Percentiles rank a stretch among this genome's conserved stretches.
phyloP scores from a whole-genome alignment of 495 filamentous ascomycete genomes.

The Tuber brumale region DNA sequence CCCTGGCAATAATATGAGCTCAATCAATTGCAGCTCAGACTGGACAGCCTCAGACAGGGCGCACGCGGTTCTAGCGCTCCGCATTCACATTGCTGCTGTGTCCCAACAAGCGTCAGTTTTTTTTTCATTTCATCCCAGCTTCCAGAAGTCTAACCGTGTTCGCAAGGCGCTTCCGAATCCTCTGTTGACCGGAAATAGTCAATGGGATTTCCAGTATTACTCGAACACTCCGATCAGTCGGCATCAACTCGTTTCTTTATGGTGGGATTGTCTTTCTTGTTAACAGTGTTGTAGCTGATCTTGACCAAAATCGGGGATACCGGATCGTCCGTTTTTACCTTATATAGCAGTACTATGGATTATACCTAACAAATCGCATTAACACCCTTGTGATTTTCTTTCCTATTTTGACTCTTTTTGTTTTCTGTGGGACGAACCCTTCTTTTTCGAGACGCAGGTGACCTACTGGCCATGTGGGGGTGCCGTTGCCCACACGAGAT shows the following conservation, averaged over 20 bases:
- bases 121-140: constrained; percentile 26
- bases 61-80: constrained; percentile 33
- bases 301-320: background rate
- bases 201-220: constrained; percentile 8
- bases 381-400: background rate
- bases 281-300: background rate
- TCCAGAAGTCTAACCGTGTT: constrained; percentile 28
- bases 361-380: background rate
- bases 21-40: background rate
- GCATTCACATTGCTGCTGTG: constrained; percentile 18
- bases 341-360: background rate
- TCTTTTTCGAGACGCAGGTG: background rate
- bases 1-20: background rate
- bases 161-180: constrained; percentile 31
- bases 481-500: background rate
- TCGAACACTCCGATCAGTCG: constrained; percentile 14
- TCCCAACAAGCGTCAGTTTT: constrained; percentile 6
- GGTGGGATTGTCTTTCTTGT: background rate
- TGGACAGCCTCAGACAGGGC: background rate
- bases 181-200: background rate
- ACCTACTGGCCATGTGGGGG: constrained; percentile 2
- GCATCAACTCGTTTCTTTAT: constrained; percentile 23
- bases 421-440: background rate
- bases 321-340: background rate
- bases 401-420: constrained; percentile 2